Base-by-base conservation (phyloP, 1,139 yeast species). In the Candida tropicalis region DNA sequence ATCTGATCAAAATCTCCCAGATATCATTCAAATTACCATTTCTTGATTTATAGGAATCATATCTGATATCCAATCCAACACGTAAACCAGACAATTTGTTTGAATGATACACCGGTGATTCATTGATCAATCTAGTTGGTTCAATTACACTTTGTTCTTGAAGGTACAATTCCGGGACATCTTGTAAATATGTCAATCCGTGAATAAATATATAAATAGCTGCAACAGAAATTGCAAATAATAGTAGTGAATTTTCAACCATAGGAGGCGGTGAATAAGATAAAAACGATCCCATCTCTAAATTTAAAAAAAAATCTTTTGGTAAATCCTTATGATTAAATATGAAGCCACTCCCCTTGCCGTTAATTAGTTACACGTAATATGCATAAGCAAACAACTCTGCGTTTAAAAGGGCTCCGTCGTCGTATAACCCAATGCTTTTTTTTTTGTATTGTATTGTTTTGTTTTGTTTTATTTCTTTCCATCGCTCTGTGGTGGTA, bases 11-110 rank as follows among this genome's bases (percentile, higher is more conserved):
- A 8, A 49, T 40, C 10, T 37, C 46, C 90, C 91, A 85, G 3
- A 84, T 60, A 61, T 84, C 95, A 53, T 80, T 74, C 44, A 84
- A 62, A 50, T 81, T 82, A 7, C 93, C 93, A 56, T 82, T 82
- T 51, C 93, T 68, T 16, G 84, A 54, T 53, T 79, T 81, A 60
- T 83, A 85, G 27, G 77, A 82, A 40, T 77, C 72, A 46, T 73
- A 72, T 42, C 87, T 70, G 18, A 86, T 75, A 37, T 80, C 81
- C 39, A 86, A 64, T 0, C 95, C 95, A 1, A 86, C 79, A 18
- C 84, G 70, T 35, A 85, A 66, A 0, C 85, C 83, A 47, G 76
- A 65, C 2, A 75, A 32, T 55, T 82, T 78, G 41, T 77, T 79
- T 38, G 85, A 81, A 51, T 86, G 75, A 57, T 84, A 79, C 11